Evolutionary conservation across 805 yeast species (phyloP).

Genomic region (Ogataea haglerorum): DNA sequence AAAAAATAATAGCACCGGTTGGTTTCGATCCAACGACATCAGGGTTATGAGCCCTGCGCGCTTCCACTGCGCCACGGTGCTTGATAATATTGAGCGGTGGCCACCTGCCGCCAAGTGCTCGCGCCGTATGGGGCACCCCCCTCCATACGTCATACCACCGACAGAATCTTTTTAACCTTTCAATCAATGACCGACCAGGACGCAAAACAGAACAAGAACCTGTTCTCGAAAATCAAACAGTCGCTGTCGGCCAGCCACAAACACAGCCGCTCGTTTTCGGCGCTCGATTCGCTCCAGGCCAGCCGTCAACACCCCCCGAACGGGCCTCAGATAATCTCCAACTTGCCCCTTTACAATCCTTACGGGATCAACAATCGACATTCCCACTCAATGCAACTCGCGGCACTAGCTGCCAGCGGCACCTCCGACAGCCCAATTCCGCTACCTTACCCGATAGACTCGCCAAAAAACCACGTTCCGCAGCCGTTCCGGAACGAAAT

Average conservation of each 20-base stretch:
- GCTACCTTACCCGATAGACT: constrained; percentile 56
- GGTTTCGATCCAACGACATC: constrained; percentile 98
- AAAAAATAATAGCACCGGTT: constrained; percentile 73
- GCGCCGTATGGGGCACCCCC: background rate
- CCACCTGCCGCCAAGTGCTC: background rate
- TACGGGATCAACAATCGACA: constrained; percentile 47
- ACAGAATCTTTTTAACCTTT: background rate
- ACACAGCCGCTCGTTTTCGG: constrained; percentile 7
- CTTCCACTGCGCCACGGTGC: constrained; percentile 99
- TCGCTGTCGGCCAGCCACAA: background rate
- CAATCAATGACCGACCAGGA: background rate
- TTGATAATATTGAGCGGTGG: constrained; percentile 19
- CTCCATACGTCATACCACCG: background rate
- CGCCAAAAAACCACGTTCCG: constrained; percentile 66
- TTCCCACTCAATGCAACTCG: constrained; percentile 3
- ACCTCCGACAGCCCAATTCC: background rate
- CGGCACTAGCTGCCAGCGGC: background rate
- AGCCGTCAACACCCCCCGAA: background rate
- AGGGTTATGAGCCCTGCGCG: constrained; percentile 99
- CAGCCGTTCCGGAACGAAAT: constrained; percentile 45
- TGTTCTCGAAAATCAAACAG: constrained; percentile 2
- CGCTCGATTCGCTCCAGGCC: background rate
- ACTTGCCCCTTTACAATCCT: constrained; percentile 45
- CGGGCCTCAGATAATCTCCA: background rate
- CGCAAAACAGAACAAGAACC: background rate